Evolutionary conservation across 345 rosid genomes (phyloP).

Genomic region (Arabidopsis suecica): DNA sequence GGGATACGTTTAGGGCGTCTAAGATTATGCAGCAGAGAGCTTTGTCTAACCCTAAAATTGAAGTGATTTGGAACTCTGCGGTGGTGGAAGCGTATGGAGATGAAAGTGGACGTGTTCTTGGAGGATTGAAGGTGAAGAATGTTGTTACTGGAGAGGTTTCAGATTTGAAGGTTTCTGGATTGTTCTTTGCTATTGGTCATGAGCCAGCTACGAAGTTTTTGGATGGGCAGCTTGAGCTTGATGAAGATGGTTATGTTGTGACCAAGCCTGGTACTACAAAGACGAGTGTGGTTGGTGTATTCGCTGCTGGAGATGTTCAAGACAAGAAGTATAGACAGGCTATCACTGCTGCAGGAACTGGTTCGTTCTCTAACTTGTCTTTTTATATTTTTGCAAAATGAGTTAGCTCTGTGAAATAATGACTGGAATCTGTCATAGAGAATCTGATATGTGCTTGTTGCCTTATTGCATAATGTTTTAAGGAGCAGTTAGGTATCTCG

Average conservation of each 20-base stretch:
- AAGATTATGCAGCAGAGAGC: slow-evolving; percentile 93
- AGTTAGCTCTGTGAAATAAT: slow-evolving; percentile 13
- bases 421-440: not conserved
- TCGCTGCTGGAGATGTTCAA: slow-evolving; percentile 98
- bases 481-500: not conserved
- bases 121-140: slow-evolving; percentile 86
- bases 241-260: slow-evolving; percentile 80
- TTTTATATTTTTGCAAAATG: not conserved
- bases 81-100: slow-evolving; percentile 80
- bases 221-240: slow-evolving; percentile 81
- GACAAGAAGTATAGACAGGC: slow-evolving; percentile 99
- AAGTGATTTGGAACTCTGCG: slow-evolving; percentile 80
- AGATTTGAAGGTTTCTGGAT: slow-evolving; percentile 75
- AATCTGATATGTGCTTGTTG: not conserved
- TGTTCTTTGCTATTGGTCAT: slow-evolving; percentile 97
- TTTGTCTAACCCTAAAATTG: slow-evolving; percentile 73
- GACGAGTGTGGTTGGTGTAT: slow-evolving; percentile 88
- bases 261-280: slow-evolving; percentile 81
- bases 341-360: slow-evolving; percentile 94
- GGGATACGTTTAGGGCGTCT: slow-evolving; percentile 91
- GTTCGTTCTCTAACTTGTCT: slow-evolving; percentile 43
- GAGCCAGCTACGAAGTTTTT: slow-evolving; percentile 96
- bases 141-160: slow-evolving; percentile 68
- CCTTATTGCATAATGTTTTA: not conserved
- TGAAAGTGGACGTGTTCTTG: slow-evolving; percentile 51